These are phyloP conservation scores for Termitomyces sp. DNA, from an alignment of 768 basidiomycete genomes.

Conservation along the genomic window DNA sequence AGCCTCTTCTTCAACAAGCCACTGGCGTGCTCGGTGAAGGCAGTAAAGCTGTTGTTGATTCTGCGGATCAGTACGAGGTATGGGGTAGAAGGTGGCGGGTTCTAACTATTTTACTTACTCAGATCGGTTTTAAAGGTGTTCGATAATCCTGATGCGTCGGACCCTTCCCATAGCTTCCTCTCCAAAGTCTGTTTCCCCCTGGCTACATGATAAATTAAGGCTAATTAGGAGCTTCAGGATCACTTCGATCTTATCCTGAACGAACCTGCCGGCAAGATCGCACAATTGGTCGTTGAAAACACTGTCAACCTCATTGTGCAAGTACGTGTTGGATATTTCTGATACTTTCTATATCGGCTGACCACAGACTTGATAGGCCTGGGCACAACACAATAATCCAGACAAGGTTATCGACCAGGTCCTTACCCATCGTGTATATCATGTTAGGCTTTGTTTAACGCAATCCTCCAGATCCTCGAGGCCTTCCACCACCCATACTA, in stretches of 20 bases:
- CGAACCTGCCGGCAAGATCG: conserved; percentile 73
- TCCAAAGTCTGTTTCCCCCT: conserved; percentile 45
- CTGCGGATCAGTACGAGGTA: conserved; percentile 64
- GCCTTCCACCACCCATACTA: conserved; percentile 74
- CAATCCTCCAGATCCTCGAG: conserved; percentile 42
- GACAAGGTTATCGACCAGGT: conserved; percentile 44
- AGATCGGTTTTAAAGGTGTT: conserved; percentile 46
- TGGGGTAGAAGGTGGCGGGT: neutral
- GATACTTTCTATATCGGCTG: neutral
- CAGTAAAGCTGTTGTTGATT: conserved; percentile 67
- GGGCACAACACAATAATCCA: conserved; percentile 42
- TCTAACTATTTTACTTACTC: neutral
- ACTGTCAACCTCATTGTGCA: conserved; percentile 56
- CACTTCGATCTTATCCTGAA: conserved; percentile 72
- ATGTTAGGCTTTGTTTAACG: neutral
- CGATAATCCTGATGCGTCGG: conserved; percentile 53
- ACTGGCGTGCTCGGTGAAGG: conserved; percentile 55
- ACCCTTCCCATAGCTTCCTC: conserved; percentile 70
- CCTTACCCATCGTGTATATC: neutral
- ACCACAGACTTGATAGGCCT: conserved; percentile 30
- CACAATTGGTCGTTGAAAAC: conserved; percentile 61
- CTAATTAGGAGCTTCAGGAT: conserved; percentile 36
- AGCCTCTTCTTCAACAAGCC: conserved; percentile 62
- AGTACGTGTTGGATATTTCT: conserved; percentile 20
- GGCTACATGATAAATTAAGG: neutral